Evolutionary conservation across 2,329 filamentous ascomycete species (phyloP), one percentile per base, ranked within the genome.

Genomic region (Hypoxylon sp.): DNA sequence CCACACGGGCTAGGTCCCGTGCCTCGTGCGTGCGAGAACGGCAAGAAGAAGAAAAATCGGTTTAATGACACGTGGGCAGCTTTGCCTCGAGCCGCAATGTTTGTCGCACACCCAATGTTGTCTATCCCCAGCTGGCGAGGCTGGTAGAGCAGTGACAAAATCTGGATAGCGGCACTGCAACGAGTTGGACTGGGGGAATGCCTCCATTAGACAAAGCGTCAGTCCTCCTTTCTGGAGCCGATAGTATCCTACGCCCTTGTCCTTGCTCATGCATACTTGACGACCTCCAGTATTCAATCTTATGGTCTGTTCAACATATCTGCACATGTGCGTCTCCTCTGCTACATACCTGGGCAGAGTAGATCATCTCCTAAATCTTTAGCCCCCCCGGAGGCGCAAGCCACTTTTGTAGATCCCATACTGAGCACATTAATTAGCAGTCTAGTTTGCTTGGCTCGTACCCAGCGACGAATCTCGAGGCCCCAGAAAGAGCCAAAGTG

Each of bases 61-160:
- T n/a, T 14, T 27, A 20, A 31, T 46, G 30, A 62, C 63, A 67
- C 64, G 61, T 64, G 56, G 22, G 49, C 25, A 11, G 11, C 48
- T 42, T 40, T 59, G 11, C 20, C 27, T 63, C 44, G 64, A 69
- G 67, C 67, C 64, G 63, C 64, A 70, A 64, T 53, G 17, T 53
- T 49, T 53, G 31, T 35, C 54, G 49, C 31, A 63, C 46, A 37
- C 46, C 14, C 17, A 30, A 11, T 13, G 5, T 7, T n/a, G 6
- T 55, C 25, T 27, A 11, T 35, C 33, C 46, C 27, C 31, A 64
- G 14, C 37, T 8, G 17, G 20, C 35, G 25, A 56, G 50, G 22
- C 27, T 37, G 31, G 20, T 55, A 33, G 25, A 40, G 49, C 27
- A 51, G 5, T 11, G 40, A 44, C 40, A 8, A 48, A 56, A 30